phyloP scores from a whole-genome alignment of 2,329 filamentous ascomycete species.

The Aurifilum marmelostoma region DNA sequence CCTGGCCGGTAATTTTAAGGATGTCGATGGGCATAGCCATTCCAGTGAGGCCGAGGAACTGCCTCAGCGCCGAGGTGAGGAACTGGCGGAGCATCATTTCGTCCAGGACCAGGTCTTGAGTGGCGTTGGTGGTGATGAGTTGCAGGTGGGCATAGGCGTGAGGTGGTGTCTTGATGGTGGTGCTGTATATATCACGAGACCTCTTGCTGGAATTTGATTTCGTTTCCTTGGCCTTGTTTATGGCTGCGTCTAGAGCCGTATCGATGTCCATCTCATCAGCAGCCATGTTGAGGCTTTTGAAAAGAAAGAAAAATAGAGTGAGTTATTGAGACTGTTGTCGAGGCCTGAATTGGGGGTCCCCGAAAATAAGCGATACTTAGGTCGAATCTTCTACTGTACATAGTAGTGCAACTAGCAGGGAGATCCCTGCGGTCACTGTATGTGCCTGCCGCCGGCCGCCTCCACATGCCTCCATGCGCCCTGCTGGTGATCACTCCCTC shows the following conservation, averaged over 20 bases:
- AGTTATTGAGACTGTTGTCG: not conserved
- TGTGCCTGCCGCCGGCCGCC: too few relatives aligned
- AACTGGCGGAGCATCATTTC: conserved; percentile 65
- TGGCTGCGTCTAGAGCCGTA: not conserved
- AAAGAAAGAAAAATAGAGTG: not conserved
- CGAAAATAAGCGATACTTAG: not conserved
- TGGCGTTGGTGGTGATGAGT: conserved; percentile 40
- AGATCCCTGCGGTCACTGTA: too few relatives aligned
- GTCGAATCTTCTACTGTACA: not conserved
- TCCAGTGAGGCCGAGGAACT: conserved; percentile 73
- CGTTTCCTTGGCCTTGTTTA: conserved; percentile 33
- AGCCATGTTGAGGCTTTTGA: not conserved
- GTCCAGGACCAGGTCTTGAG: conserved; percentile 50
- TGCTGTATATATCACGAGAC: conserved; percentile 53
- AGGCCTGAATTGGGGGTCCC: not conserved
- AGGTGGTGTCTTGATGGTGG: conserved; percentile 54
- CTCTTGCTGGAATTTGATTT: conserved; percentile 44
- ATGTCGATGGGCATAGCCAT: conserved; percentile 71
- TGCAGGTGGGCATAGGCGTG: conserved; percentile 63
- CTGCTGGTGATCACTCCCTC: not conserved
- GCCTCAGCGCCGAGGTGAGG: conserved; percentile 63
- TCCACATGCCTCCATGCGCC: not conserved
- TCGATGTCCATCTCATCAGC: conserved; percentile 35
- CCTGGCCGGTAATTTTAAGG: conserved; percentile 57
- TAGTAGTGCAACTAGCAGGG: too few relatives aligned